Evolutionary conservation across 306 rosid species (phyloP), one percentile per base, ranked within the genome.

Genomic region (Cicer yamashitae): DNA sequence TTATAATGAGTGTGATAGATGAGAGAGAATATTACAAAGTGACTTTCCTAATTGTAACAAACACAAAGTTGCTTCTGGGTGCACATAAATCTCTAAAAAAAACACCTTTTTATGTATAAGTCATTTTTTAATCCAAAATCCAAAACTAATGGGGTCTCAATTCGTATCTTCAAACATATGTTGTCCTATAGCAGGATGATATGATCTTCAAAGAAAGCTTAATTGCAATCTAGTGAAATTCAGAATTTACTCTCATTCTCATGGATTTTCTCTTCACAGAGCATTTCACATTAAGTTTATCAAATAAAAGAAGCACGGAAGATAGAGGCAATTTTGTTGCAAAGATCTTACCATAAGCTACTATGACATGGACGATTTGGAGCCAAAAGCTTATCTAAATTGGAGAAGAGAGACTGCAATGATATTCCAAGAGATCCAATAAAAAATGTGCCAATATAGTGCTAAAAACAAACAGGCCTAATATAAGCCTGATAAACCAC

Each of bases 361-460:
- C 83, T 79, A 76, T 93, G 92, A 79, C 98, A 93, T 48, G 96
- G 94, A 62, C 74, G 86, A 79, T 93, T 78, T 50, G 90, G 96
- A 30, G 89, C 91, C 78, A 93, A 65, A 84, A 90, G 91, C 71
- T 83, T 87, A 84, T 93, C 96, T 92, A 90, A 71, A 81, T 87
- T 89, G 80, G 91, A 86, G 83, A 86, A 85, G 54, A 90, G 82
- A 68, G 90, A 83, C 98, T 89, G 94, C 84, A 93, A 81, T 63
- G 38, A 79, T 81, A 83, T 58, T 75, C 59, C 84, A 77, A 53
- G 74, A 72, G 57, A 63, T 37, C 57, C 66, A 41, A 73, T 67
- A 2, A 45, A 50, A 51, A 63, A 43, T 12, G n/a, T 64, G 45
- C 45, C 64, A 70, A 54, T 57, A 14, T 8, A 59, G 44, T 25